Evolutionary conservation across 2,329 filamentous ascomycete genomes (phyloP).

Genomic region (Ampelomyces quisqualis): DNA sequence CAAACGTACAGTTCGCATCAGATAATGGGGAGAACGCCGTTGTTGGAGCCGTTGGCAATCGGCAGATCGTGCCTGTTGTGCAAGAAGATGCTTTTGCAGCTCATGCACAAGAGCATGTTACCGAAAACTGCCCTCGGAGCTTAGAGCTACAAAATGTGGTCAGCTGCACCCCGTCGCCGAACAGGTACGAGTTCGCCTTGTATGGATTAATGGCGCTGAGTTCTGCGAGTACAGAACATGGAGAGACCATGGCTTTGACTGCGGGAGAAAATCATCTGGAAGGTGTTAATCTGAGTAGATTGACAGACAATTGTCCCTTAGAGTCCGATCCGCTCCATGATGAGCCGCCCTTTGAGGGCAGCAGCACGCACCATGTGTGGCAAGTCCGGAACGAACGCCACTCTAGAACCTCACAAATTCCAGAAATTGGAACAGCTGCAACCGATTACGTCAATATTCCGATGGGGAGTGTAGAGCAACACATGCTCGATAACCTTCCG

Average conservation of each 20-base stretch:
- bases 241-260: too few species aligned
- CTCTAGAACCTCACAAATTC: too few species aligned
- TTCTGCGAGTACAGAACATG: conserved; percentile 12
- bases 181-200: conserved; percentile 24
- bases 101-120: too few species aligned
- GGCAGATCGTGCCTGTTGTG: too few species aligned
- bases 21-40: too few species aligned
- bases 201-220: conserved; percentile 24
- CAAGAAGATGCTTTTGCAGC: too few species aligned
- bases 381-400: background rate
- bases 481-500: background rate
- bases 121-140: background rate
- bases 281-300: background rate
- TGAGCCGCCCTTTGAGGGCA: background rate
- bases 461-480: background rate
- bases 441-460: background rate
- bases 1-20: conserved; percentile 13
- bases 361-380: background rate
- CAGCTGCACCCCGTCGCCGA: conserved; percentile 9
- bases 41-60: too few species aligned
- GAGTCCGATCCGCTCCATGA: background rate
- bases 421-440: too few species aligned
- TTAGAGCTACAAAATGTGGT: background rate
- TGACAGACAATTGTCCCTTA: too few species aligned
- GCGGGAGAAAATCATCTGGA: too few species aligned